Base-by-base conservation (phyloP, 2,329 filamentous ascomycete species). In the Diaporthe amygdali region DNA sequence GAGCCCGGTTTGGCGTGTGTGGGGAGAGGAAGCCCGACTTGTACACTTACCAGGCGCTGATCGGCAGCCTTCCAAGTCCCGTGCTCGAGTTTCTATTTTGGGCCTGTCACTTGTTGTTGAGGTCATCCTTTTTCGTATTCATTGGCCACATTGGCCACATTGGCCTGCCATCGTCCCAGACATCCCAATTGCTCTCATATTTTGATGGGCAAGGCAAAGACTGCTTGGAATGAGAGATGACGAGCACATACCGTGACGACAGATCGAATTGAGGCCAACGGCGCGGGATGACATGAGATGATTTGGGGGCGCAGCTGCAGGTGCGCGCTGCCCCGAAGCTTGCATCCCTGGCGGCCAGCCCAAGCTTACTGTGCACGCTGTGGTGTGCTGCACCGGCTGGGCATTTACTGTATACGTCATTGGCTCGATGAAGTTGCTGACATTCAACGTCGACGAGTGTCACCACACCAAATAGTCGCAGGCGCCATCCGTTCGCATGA, bases 211-310 rank as follows among this genome's bases (percentile, higher is more conserved):
- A 6, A 32, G 25, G 56, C 59, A 15, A 63, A 63, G 59, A 41
- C 44, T 49, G 59, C 41, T 22, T 37, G 59, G 59, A 49, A 49
- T 64, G 59, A 64, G 54, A 17, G 15, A 64, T 64, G 59, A 64
- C 59, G 44, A 25, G 44, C 59, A 64, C 44, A 41, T 5, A 20
- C 44, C 12, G 14, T n/a, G 22, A 17, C n/a, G n/a, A 64, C 41
- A 34, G 14, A 30, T 32, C 59, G 32, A 22, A 34, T 34, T 47
- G 56, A 41, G 59, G 59, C 44, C 41, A 47, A 63, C 17, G 41
- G 55, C 55, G 39, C 10, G 37, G 55, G 20, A 63, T 34, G 41
- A 34, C 41, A 22, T 46, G 39, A 17, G 39, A 63, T 63, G 59
- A 34, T 14, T 34, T 49, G 30, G 41, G 49, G 56, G 41, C 27